Percentiles rank a stretch among this genome's conserved stretches.
Evolutionary conservation across 1,284 basidiomycete genomes (phyloP).

Genomic region (Trametes hirsuta): DNA sequence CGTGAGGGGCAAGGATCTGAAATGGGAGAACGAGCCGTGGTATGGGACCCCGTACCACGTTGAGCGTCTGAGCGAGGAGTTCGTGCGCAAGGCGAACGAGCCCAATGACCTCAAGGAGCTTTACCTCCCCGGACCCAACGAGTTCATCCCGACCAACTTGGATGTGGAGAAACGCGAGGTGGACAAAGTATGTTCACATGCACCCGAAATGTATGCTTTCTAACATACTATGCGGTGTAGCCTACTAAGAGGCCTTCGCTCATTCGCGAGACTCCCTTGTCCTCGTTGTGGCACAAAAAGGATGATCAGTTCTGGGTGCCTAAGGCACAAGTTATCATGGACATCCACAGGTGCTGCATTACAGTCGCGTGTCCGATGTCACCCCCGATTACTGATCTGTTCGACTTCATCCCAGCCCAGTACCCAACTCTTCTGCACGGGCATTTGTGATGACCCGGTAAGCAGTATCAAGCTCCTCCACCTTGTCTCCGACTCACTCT

Average conservation of each 20-base stretch:
- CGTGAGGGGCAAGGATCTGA: conserved; percentile 44
- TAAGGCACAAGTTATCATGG: conserved; percentile 75
- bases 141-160: conserved; percentile 89
- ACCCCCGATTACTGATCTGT: not conserved
- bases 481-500: not conserved
- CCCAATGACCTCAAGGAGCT: conserved; percentile 71
- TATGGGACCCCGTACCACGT: conserved; percentile 87
- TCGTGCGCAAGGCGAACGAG: conserved; percentile 62
- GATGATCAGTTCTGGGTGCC: conserved; percentile 96
- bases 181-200: conserved; percentile 47
- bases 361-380: not conserved
- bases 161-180: conserved; percentile 78
- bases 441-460: conserved; percentile 68
- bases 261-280: conserved; percentile 71
- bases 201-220: not conserved
- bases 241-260: conserved; percentile 77
- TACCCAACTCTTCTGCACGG: conserved; percentile 58
- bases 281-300: conserved; percentile 92
- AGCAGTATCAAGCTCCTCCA: conserved; percentile 14
- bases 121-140: conserved; percentile 83
- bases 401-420: conserved; percentile 42
- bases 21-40: conserved; percentile 80
- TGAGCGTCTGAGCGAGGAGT: conserved; percentile 65
- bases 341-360: conserved; percentile 62
- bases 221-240: conserved; percentile 40